These are phyloP conservation scores for Ceratocystis variospora DNA, from an alignment of 2,329 filamentous ascomycete species.

Conservation along the genomic window DNA sequence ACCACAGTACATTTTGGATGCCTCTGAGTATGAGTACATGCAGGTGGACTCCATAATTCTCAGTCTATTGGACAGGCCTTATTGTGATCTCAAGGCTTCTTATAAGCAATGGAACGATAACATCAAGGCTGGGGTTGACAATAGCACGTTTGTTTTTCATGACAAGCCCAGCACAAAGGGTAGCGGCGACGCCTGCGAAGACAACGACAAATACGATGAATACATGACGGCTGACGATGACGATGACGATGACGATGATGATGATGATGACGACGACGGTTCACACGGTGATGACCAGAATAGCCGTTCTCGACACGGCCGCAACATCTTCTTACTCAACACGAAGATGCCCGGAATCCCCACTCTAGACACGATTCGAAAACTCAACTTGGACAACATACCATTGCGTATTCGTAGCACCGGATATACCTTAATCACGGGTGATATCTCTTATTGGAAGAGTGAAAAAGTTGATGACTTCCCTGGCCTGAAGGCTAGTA, in stretches of 20 bases:
- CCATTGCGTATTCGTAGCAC: constrained; percentile 35
- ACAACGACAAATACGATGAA: constrained; percentile 9
- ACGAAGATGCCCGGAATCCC: constrained; percentile 55
- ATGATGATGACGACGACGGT: constrained; percentile 20
- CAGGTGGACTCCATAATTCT: constrained; percentile 33
- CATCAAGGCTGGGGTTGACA: neutral
- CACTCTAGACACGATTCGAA: constrained; percentile 37
- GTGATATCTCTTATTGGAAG: constrained; percentile 48
- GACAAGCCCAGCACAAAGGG: constrained; percentile 25
- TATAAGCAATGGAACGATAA: neutral
- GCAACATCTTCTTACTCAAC: constrained; percentile 36
- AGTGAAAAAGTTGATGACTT: constrained; percentile 36
- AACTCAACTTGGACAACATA: constrained; percentile 46
- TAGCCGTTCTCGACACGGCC: neutral
- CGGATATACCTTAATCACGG: constrained; percentile 30
- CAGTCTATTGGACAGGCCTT: constrained; percentile 2
- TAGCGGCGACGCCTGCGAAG: constrained; percentile 12
- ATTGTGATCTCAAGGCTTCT: neutral
- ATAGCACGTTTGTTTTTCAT: constrained; percentile 8
- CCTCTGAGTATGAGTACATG: constrained; percentile 50
- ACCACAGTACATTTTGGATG: constrained; percentile 61
- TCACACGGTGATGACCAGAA: constrained; percentile 11
- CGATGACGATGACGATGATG: constrained; percentile 19
- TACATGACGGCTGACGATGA: constrained; percentile 7
- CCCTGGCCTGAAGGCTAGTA: constrained; percentile 42